Evolutionary conservation across 139 green algal genomes (phyloP).

Genomic region (Coelastrella sp.): DNA sequence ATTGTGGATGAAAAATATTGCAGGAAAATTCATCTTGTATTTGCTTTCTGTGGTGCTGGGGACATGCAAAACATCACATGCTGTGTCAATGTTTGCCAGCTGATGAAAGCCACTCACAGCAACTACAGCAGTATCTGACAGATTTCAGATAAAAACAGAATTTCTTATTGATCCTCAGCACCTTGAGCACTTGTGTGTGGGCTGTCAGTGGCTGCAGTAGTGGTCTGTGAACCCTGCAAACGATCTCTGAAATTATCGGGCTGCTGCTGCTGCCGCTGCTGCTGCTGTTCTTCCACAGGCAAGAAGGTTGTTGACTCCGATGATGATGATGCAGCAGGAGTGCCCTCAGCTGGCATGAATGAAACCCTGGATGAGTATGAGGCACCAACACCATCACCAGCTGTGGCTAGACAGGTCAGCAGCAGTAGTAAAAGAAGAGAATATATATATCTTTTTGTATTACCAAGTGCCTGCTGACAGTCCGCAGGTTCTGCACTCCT

Average conservation of each 20-base stretch:
- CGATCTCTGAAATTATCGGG: no score
- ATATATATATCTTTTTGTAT: no score
- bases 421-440: background rate
- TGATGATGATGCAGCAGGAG: slow-evolving; percentile 34
- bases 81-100: background rate
- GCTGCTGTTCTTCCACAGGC: background rate
- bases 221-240: background rate
- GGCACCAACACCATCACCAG: slow-evolving; percentile 62
- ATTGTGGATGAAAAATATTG: no score
- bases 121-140: background rate
- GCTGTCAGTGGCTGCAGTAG: background rate
- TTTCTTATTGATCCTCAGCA: no score
- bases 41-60: background rate
- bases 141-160: no score
- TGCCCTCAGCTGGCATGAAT: slow-evolving; percentile 4
- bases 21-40: no score
- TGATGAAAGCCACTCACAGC: background rate
- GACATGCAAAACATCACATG: background rate
- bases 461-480: no score
- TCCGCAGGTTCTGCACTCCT: no score
- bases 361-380: slow-evolving; percentile 54
- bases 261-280: background rate
- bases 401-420: slow-evolving; percentile 56
- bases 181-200: no score
- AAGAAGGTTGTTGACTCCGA: slow-evolving; percentile 50